These are phyloP conservation scores for Colletotrichum paranaense DNA, from an alignment of 2,329 filamentous ascomycete species.

Conservation along the genomic window DNA sequence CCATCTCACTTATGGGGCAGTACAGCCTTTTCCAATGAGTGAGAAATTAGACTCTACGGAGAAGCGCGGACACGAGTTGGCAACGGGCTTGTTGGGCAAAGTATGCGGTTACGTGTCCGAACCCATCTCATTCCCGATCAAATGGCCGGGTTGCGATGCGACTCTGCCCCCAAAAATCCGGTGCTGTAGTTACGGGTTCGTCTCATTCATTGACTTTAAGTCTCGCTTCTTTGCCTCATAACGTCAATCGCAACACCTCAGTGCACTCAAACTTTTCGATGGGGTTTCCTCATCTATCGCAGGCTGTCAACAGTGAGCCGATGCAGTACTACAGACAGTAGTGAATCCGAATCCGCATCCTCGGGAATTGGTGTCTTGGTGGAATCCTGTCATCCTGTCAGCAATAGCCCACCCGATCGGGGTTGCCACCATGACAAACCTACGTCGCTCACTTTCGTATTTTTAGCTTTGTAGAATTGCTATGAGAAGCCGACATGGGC, in stretches of 20 bases:
- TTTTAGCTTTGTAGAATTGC: conserved; percentile 5
- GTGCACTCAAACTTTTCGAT: neutral
- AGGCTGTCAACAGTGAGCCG: neutral
- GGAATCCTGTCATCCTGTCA: conserved; percentile 28
- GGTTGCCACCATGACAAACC: conserved; percentile 14
- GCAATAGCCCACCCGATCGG: neutral
- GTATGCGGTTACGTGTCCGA: too few species aligned
- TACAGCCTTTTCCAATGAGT: neutral
- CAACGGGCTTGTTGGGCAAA: neutral
- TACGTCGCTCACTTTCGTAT: conserved; percentile 1
- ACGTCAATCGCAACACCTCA: neutral
- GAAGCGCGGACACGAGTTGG: neutral
- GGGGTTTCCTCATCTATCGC: neutral
- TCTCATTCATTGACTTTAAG: too few species aligned
- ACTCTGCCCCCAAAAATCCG: too few species aligned
- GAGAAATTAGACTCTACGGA: neutral
- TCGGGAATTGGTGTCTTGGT: neutral
- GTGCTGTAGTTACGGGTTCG: too few species aligned
- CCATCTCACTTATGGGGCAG: neutral
- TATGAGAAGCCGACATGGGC: neutral
- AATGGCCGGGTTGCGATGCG: too few species aligned
- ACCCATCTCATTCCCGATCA: too few species aligned
- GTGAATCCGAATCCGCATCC: neutral
- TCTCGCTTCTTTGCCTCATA: too few species aligned
- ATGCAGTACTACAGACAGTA: neutral